Conservation (phyloP, 2,329 filamentous ascomycete genomes). For the Aspergillus japonicus region DNA sequence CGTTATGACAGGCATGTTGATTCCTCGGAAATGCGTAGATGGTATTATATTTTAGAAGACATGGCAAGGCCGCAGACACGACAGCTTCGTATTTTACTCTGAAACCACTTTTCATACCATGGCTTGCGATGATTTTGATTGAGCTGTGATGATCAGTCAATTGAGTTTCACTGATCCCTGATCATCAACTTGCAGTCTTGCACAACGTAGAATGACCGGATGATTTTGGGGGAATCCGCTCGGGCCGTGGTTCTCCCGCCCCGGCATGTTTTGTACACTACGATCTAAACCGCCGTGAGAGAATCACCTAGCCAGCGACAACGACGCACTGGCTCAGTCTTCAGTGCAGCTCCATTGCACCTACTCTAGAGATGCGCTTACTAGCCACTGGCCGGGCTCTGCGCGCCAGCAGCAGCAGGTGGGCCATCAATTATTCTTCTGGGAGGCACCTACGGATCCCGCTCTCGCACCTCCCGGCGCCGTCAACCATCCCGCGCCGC, state of each 20-base stretch:
- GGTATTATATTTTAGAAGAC: not conserved
- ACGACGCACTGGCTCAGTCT: not conserved
- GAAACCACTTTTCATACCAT: too few relatives aligned
- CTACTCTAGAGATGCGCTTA: constrained; percentile 34
- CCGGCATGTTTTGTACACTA: constrained; percentile 1
- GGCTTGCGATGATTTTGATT: too few relatives aligned
- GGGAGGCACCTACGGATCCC: constrained; percentile 24
- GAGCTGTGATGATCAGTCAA: not conserved
- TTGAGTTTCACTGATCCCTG: too few relatives aligned
- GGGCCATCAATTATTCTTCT: constrained; percentile 29
- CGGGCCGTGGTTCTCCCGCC: constrained; percentile 5
- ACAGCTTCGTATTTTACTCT: too few relatives aligned
- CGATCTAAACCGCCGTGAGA: not conserved
- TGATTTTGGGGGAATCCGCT: not conserved
- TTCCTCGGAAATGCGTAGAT: not conserved
- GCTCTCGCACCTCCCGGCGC: constrained; percentile 19
- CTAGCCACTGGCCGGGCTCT: constrained; percentile 42
- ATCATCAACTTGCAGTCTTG: not conserved
- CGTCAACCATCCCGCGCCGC: constrained; percentile 21
- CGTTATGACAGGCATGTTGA: not conserved
- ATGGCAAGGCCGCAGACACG: not conserved
- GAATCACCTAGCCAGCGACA: not conserved
- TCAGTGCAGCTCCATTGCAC: not conserved
- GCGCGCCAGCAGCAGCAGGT: constrained; percentile 36
- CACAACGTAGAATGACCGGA: not conserved